These are phyloP conservation scores for Botryosphaeria dothidea DNA, from an alignment of 2,329 filamentous ascomycete species.

Conservation along the genomic window DNA sequence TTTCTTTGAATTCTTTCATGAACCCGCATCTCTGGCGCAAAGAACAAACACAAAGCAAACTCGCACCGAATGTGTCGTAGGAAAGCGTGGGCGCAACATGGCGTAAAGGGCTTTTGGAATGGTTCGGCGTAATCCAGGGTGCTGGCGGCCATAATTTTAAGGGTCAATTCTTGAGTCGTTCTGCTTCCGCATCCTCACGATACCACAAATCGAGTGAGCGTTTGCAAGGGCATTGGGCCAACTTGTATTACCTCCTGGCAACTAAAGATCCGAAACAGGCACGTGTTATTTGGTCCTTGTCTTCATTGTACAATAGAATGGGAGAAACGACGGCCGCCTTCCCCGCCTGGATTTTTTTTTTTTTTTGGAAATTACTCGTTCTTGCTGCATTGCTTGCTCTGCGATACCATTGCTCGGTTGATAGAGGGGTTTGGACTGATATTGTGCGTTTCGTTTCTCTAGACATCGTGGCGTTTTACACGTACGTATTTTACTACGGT, in stretches of 20 bases:
- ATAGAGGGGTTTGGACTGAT: not conserved
- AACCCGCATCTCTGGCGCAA: slow-evolving; percentile 9
- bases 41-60: not conserved
- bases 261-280: not conserved
- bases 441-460: not conserved
- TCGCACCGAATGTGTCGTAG: not conserved
- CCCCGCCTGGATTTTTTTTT: not conserved
- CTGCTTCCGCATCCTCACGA: not conserved
- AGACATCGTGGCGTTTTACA: not conserved
- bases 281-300: not conserved
- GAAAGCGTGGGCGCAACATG: slow-evolving; percentile 1
- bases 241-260: not conserved
- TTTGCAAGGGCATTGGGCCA: not conserved
- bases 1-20: slow-evolving; percentile 2
- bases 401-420: slow-evolving; percentile 5
- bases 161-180: not conserved
- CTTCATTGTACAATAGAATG: slow-evolving; percentile 8
- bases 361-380: not conserved
- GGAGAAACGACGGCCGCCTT: not conserved
- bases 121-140: not conserved
- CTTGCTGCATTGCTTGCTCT: slow-evolving; percentile 5
- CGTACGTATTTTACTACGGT: not conserved
- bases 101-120: slow-evolving; percentile 3
- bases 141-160: not conserved
- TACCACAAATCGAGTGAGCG: not conserved